Conservation (phyloP, 257 asterid genomes). For the Buddleja alternifolia region DNA sequence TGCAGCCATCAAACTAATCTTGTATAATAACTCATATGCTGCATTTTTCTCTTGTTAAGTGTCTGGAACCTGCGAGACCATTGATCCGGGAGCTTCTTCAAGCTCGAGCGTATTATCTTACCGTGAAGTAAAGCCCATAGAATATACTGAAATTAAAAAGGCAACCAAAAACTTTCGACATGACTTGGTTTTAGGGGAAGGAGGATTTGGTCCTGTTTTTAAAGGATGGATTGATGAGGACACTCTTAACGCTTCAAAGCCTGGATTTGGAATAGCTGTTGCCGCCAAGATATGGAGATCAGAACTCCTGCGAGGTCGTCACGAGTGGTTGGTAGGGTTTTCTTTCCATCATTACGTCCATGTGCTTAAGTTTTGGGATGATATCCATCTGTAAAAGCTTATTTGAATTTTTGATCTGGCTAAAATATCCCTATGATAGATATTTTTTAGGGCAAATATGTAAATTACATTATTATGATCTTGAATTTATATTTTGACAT, state of each 20-base stretch:
- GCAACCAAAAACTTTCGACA: conserved; percentile 9
- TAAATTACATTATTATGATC: too few relatives aligned
- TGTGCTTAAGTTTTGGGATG: too few relatives aligned
- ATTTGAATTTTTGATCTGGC: too few relatives aligned
- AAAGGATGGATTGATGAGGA: conserved; percentile 26
- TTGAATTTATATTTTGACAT: too few relatives aligned
- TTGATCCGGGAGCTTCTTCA: conserved; percentile 5
- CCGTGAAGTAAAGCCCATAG: background rate
- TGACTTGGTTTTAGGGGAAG: background rate
- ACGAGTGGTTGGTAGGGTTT: conserved; percentile 12
- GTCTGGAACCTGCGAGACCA: background rate
- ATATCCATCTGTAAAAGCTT: too few relatives aligned
- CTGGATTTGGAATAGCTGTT: conserved; percentile 23
- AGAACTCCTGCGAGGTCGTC: background rate
- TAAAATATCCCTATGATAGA: too few relatives aligned
- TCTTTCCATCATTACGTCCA: background rate
- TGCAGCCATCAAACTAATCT: too few relatives aligned
- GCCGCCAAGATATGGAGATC: conserved; percentile 17
- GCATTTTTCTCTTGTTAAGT: background rate
- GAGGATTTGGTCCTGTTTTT: background rate
- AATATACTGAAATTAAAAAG: conserved; percentile 11
- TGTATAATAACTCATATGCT: background rate
- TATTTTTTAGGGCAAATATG: too few relatives aligned
- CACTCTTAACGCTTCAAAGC: conserved; percentile 23
- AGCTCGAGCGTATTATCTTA: background rate